phyloP scores from a whole-genome alignment of 306 rosid species.

The Trifolium pratense region DNA sequence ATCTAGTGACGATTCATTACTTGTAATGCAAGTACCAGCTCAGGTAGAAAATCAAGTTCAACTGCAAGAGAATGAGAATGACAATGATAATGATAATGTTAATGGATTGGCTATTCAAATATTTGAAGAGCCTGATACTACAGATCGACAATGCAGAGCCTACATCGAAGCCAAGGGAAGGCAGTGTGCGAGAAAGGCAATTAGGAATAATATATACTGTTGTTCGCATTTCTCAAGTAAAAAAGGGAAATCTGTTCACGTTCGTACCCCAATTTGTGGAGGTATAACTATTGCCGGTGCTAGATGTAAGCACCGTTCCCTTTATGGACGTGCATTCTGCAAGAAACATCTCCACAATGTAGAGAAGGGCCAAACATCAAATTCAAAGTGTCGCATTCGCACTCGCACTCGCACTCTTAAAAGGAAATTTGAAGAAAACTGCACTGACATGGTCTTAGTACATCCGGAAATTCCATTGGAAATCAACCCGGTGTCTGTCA shows the following conservation, averaged over 20 bases:
- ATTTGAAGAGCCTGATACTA: conserved; percentile 42
- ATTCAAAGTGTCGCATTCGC: conserved; percentile 41
- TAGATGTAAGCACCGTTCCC: conserved; percentile 84
- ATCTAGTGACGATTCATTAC: neutral
- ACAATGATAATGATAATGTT: neutral
- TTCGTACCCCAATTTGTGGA: conserved; percentile 68
- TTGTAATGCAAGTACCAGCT: no score
- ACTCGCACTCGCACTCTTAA: no score
- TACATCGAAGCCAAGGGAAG: conserved; percentile 86
- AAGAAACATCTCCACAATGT: conserved; percentile 72
- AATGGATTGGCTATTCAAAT: conserved; percentile 43
- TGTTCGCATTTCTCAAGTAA: conserved; percentile 74
- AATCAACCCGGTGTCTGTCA: conserved; percentile 49
- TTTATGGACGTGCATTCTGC: conserved; percentile 71
- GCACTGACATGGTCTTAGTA: conserved; percentile 55
- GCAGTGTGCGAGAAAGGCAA: conserved; percentile 83
- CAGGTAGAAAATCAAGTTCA: no score
- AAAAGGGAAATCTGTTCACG: conserved; percentile 52
- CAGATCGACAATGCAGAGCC: conserved; percentile 63
- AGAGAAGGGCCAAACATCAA: conserved; percentile 43
- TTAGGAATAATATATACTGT: conserved; percentile 82
- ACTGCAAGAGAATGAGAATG: no score
- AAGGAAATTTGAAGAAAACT: conserved; percentile 65
- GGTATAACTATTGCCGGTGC: conserved; percentile 84
- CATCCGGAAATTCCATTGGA: conserved; percentile 61